phyloP scores from a whole-genome alignment of 345 rosid genomes.

The Rhodomyrtus tomentosa region DNA sequence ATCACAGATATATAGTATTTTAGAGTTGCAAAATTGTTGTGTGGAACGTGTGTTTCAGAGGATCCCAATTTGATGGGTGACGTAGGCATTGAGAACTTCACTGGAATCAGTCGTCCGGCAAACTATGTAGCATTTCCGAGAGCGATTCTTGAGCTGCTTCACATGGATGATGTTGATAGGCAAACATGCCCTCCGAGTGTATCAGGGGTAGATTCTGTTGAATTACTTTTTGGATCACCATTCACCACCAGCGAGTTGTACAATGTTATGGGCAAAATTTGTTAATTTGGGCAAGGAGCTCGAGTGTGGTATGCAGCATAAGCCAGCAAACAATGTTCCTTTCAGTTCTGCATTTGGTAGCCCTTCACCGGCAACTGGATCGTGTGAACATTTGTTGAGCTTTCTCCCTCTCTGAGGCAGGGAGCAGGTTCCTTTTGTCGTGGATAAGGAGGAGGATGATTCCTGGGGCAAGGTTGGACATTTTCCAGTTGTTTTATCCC shows the following conservation, averaged over 20 bases:
- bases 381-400: no score
- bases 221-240: slow-evolving; percentile 1
- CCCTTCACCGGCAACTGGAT: no score
- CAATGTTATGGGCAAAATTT: neutral
- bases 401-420: no score
- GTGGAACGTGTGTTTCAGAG: slow-evolving; percentile 65
- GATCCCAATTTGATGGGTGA: slow-evolving; percentile 19
- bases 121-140: slow-evolving; percentile 72
- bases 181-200: slow-evolving; percentile 8
- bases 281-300: no score
- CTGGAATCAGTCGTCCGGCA: slow-evolving; percentile 52
- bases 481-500: neutral
- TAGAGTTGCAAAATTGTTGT: slow-evolving; percentile 44
- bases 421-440: slow-evolving; percentile 29
- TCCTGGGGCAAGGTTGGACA: slow-evolving; percentile 74
- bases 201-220: slow-evolving; percentile 5
- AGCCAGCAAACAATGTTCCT: no score
- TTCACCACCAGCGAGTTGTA: slow-evolving; percentile 9
- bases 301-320: no score
- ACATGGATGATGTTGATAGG: slow-evolving; percentile 26
- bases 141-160: slow-evolving; percentile 65
- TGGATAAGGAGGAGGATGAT: slow-evolving; percentile 42
- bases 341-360: no score
- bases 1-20: slow-evolving; percentile 41
- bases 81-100: slow-evolving; percentile 35